Percentiles rank a stretch among this genome's conserved stretches.
These are phyloP conservation scores for Xylariaceae sp. DNA, from an alignment of 2,329 filamentous ascomycete species.

Conservation along the genomic window DNA sequence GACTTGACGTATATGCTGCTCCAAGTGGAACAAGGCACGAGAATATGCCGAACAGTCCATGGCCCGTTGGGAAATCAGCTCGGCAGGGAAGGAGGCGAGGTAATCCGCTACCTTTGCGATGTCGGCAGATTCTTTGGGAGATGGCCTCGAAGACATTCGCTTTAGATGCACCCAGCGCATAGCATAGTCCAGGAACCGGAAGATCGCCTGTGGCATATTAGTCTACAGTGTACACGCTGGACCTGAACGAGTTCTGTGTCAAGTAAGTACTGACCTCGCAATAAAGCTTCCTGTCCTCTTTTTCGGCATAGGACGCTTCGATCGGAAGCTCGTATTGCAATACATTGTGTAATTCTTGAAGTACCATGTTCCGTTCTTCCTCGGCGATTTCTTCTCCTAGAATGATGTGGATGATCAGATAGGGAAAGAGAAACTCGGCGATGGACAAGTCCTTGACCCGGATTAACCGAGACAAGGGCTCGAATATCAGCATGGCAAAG, in stretches of 20 bases:
- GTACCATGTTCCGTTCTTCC: slow-evolving; percentile 57
- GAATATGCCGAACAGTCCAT: slow-evolving; percentile 94
- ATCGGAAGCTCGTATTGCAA: slow-evolving; percentile 55
- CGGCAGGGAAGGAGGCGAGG: slow-evolving; percentile 61
- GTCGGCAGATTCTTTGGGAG: slow-evolving; percentile 42
- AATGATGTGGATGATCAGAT: slow-evolving; percentile 76
- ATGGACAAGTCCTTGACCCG: slow-evolving; percentile 81
- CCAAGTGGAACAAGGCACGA: slow-evolving; percentile 87
- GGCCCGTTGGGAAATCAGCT: slow-evolving; percentile 73
- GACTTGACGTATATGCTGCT: slow-evolving; percentile 69
- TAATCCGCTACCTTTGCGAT: slow-evolving; percentile 45
- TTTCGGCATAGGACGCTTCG: slow-evolving; percentile 52
- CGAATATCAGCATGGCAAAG: slow-evolving; percentile 73
- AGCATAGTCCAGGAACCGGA: slow-evolving; percentile 84
- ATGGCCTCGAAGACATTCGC: slow-evolving; percentile 35
- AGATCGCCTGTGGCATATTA: slow-evolving; percentile 63
- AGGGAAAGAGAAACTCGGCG: slow-evolving; percentile 83
- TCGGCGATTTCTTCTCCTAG: slow-evolving; percentile 60
- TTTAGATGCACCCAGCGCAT: slow-evolving; percentile 85
- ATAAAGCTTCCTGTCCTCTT: slow-evolving; percentile 74
- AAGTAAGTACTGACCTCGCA: slow-evolving; percentile 62
- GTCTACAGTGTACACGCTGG: slow-evolving; percentile 4
- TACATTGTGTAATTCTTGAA: slow-evolving; percentile 69
- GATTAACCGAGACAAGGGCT: slow-evolving; percentile 74
- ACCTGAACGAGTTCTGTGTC: neutral